These are phyloP conservation scores for Tilletiaria anomala DNA, from an alignment of 1,284 basidiomycete genomes.

Conservation along the genomic window DNA sequence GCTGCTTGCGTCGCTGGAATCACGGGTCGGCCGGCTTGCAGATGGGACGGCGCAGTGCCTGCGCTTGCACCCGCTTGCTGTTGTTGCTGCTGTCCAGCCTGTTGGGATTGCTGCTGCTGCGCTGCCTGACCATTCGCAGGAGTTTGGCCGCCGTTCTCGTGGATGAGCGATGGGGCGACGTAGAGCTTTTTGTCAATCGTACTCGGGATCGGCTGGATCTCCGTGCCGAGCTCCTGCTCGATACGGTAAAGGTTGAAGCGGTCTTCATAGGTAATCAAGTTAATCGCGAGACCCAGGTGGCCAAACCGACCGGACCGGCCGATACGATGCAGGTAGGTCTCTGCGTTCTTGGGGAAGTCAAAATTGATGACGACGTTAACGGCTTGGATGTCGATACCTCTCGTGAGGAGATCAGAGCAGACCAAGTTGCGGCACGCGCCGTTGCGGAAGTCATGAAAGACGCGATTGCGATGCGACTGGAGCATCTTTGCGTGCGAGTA, in stretches of 20 bases:
- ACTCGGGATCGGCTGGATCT: conserved; percentile 89
- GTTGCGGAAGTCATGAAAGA: conserved; percentile 98
- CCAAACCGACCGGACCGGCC: conserved; percentile 95
- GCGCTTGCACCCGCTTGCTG: conserved; percentile 1
- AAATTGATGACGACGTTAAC: conserved; percentile 99
- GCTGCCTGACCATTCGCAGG: conserved; percentile 4
- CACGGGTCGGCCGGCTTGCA: conserved; percentile 35
- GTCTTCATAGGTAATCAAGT: conserved; percentile 73
- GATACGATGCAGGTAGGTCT: conserved; percentile 94
- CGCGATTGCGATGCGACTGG: conserved; percentile 92
- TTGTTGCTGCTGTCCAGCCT: conserved; percentile 4
- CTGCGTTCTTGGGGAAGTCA: conserved; percentile 95
- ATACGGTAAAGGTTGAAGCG: conserved; percentile 94
- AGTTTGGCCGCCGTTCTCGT: conserved; percentile 15
- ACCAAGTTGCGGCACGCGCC: conserved; percentile 96
- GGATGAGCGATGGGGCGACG: conserved; percentile 33
- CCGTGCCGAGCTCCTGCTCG: conserved; percentile 93
- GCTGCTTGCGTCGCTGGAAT: conserved; percentile 38
- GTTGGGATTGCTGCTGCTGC: not conserved
- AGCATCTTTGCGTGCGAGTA: conserved; percentile 99
- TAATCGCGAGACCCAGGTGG: conserved; percentile 91
- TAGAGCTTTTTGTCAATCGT: conserved; percentile 84
- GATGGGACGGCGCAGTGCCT: conserved; percentile 11
- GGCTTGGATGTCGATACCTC: conserved; percentile 98
- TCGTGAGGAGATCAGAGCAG: conserved; percentile 83